A percentile compares a stretch with the other conserved stretches of the same genome.
These are phyloP conservation scores for Aspergillus spinulosporus DNA, from an alignment of 2,329 filamentous ascomycete species.

Conservation along the genomic window DNA sequence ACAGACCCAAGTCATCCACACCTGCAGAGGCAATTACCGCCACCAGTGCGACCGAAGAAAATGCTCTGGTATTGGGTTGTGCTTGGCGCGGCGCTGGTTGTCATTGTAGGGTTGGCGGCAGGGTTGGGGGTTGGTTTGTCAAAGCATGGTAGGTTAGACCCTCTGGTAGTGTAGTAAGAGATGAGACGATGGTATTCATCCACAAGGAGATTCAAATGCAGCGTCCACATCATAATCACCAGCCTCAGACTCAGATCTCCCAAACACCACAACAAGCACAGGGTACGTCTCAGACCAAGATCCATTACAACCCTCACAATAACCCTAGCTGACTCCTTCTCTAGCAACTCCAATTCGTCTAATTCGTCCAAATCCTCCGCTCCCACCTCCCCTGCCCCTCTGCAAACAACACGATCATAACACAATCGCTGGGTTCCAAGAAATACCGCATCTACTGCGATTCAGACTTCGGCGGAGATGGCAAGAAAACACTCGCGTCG, in stretches of 20 bases:
- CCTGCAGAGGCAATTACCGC: background rate
- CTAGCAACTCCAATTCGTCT: slow-evolving; percentile 15
- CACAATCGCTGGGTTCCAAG: background rate
- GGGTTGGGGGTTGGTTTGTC: slow-evolving; percentile 7
- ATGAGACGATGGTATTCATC: background rate
- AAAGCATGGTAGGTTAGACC: background rate
- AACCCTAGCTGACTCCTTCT: background rate
- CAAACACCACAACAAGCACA: background rate
- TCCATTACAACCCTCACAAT: slow-evolving; percentile 1
- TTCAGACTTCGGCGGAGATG: background rate
- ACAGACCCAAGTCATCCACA: no score
- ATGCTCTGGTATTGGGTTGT: background rate
- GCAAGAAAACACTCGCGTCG: slow-evolving; percentile 5
- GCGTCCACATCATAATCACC: background rate
- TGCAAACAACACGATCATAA: slow-evolving; percentile 11
- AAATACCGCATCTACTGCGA: slow-evolving; percentile 13
- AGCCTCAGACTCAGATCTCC: background rate
- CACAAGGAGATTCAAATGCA: background rate
- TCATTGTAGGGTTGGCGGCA: background rate
- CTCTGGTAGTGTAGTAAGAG: background rate
- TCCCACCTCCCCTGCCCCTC: slow-evolving; percentile 27
- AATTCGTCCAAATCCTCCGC: no score
- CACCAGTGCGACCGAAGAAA: background rate
- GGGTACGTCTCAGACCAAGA: no score
- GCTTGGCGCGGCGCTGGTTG: background rate